These are phyloP conservation scores for Trametes sp. DNA, from an alignment of 1,284 basidiomycete genomes.

Conservation along the genomic window DNA sequence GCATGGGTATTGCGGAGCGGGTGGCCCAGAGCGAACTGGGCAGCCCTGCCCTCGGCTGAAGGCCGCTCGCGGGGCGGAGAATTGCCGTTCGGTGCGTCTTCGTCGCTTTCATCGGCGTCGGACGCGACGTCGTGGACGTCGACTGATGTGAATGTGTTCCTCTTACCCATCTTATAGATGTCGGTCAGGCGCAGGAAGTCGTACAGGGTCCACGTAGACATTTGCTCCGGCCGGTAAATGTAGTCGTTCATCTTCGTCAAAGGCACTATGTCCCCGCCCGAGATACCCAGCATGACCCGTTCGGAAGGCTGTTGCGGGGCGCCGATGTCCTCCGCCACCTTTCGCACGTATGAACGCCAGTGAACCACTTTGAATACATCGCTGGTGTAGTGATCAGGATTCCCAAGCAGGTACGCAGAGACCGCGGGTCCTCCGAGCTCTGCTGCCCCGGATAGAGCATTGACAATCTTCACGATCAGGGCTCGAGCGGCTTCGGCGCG, in stretches of 20 bases:
- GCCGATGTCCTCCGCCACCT: neutral
- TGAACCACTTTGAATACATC: conserved; percentile 15
- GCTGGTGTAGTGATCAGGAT: conserved; percentile 28
- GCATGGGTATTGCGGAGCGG: neutral
- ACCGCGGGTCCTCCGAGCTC: conserved; percentile 25
- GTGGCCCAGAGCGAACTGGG: neutral
- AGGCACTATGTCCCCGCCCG: neutral
- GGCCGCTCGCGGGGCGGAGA: no score
- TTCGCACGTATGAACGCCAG: conserved; percentile 16
- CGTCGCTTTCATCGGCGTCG: neutral
- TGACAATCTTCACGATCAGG: conserved; percentile 18
- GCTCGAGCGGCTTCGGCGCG: neutral
- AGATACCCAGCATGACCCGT: neutral
- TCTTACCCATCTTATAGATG: no score
- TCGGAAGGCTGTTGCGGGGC: neutral
- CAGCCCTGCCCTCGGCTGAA: no score
- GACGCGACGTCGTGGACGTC: no score
- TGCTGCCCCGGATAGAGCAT: conserved; percentile 11
- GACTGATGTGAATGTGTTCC: no score
- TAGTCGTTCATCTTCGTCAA: neutral
- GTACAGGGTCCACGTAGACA: neutral
- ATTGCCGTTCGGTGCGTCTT: no score
- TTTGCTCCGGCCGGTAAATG: neutral
- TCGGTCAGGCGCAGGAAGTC: neutral
- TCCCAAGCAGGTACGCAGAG: conserved; percentile 13